Evolutionary conservation across 2,329 filamentous ascomycete species (phyloP).

Genomic region (Colletotrichum sp.): DNA sequence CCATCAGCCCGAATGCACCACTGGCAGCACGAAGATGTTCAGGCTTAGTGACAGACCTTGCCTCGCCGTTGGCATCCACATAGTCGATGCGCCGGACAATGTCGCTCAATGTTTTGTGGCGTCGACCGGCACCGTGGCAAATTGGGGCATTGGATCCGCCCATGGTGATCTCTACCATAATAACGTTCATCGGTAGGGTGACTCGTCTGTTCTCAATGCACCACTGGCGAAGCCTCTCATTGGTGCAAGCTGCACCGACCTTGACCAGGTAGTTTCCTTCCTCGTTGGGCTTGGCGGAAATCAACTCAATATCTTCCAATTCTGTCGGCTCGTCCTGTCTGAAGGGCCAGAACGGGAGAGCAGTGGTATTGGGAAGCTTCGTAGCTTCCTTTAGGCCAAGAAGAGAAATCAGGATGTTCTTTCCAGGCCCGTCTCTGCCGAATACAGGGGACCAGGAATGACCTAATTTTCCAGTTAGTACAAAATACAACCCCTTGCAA

Average conservation of each 20-base stretch:
- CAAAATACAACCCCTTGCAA: neutral
- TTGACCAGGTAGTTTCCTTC: slow-evolving; percentile 39
- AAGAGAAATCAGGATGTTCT: slow-evolving; percentile 45
- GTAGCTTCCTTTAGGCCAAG: slow-evolving; percentile 41
- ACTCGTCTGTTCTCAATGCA: slow-evolving; percentile 42
- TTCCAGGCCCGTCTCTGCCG: slow-evolving; percentile 34
- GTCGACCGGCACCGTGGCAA: slow-evolving; percentile 50
- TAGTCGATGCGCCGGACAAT: slow-evolving; percentile 52
- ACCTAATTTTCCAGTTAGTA: neutral
- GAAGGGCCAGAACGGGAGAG: slow-evolving; percentile 29
- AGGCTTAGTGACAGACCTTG: slow-evolving; percentile 42
- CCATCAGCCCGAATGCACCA: slow-evolving; percentile 50
- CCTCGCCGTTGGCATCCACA: slow-evolving; percentile 47
- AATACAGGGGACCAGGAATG: slow-evolving; percentile 49
- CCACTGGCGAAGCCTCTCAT: slow-evolving; percentile 51
- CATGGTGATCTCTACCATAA: slow-evolving; percentile 53
- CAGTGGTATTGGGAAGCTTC: slow-evolving; percentile 39
- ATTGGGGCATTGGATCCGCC: slow-evolving; percentile 49
- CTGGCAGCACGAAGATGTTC: slow-evolving; percentile 44
- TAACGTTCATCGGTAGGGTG: slow-evolving; percentile 48
- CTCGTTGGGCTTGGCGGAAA: slow-evolving; percentile 27
- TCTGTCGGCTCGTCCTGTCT: slow-evolving; percentile 31
- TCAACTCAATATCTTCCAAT: slow-evolving; percentile 43
- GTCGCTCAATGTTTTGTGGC: slow-evolving; percentile 44
- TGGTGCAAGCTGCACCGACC: slow-evolving; percentile 47